These are phyloP conservation scores for Rhodotorula graminis DNA, from an alignment of 768 basidiomycete species.

Conservation along the genomic window DNA sequence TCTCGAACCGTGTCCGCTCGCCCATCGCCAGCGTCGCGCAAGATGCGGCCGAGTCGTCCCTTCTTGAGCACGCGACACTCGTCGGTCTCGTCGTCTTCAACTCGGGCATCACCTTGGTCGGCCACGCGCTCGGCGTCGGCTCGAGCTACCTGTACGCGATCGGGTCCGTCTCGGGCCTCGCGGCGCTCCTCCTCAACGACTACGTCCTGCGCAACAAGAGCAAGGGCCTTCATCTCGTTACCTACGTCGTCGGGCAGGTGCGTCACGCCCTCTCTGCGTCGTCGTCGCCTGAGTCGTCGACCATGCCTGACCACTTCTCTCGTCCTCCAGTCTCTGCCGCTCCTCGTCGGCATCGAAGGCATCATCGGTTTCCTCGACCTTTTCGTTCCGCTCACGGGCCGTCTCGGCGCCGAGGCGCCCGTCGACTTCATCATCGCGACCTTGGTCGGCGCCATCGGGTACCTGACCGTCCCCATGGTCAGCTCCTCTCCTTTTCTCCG, in stretches of 20 bases:
- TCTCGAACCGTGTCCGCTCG: slow-evolving; percentile 41
- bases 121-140: slow-evolving; percentile 66
- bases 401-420: slow-evolving; percentile 58
- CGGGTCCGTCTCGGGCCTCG: slow-evolving; percentile 57
- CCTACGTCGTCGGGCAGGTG: slow-evolving; percentile 61
- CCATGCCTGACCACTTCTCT: background rate
- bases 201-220: slow-evolving; percentile 38
- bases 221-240: slow-evolving; percentile 51
- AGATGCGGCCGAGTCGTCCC: slow-evolving; percentile 49
- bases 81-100: slow-evolving; percentile 60
- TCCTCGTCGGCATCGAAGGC: slow-evolving; percentile 53
- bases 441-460: slow-evolving; percentile 59
- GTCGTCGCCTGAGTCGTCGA: too few relatives aligned
- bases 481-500: slow-evolving; percentile 19
- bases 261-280: slow-evolving; percentile 18
- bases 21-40: slow-evolving; percentile 47
- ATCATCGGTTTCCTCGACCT: slow-evolving; percentile 66
- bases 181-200: slow-evolving; percentile 57
- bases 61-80: slow-evolving; percentile 61
- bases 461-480: slow-evolving; percentile 58
- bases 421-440: slow-evolving; percentile 83
- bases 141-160: slow-evolving; percentile 73
- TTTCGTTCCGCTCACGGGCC: slow-evolving; percentile 67
- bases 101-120: slow-evolving; percentile 54
- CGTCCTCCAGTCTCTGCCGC: slow-evolving; percentile 5